Evolutionary conservation across 257 asterid genomes (phyloP).

Genomic region (Echites panduratus): DNA sequence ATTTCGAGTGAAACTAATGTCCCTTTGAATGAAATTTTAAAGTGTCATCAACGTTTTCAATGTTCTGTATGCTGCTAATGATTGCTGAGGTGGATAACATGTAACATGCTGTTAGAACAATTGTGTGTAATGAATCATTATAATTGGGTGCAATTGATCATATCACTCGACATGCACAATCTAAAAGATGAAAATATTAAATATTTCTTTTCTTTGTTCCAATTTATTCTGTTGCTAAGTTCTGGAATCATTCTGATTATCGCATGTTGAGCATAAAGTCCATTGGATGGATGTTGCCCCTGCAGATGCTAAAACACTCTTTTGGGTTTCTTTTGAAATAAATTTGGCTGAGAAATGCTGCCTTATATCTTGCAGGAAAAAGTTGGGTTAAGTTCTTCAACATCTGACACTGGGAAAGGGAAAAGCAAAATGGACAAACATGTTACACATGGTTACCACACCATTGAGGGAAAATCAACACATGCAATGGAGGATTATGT

Average conservation of each 20-base stretch:
- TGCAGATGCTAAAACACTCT: background rate
- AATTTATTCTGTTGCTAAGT: background rate
- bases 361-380: conserved; percentile 47
- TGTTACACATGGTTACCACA: conserved; percentile 71
- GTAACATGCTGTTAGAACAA: background rate
- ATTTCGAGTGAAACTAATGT: too few relatives aligned
- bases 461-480: conserved; percentile 66
- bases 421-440: conserved; percentile 77
- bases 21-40: background rate
- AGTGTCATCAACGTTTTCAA: background rate
- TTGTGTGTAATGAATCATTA: background rate
- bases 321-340: background rate
- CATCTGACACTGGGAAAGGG: conserved; percentile 63
- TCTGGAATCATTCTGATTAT: background rate
- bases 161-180: background rate
- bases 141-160: background rate
- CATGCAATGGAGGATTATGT: conserved; percentile 89
- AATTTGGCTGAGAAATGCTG: background rate
- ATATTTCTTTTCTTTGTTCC: background rate
- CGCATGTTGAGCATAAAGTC: background rate
- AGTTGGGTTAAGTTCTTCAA: conserved; percentile 44
- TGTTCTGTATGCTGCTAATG: background rate
- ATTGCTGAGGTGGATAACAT: background rate
- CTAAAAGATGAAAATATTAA: background rate
- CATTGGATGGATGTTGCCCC: background rate